Base-by-base conservation (phyloP, 163 green algal genomes). In the Botryococcus braunii region DNA sequence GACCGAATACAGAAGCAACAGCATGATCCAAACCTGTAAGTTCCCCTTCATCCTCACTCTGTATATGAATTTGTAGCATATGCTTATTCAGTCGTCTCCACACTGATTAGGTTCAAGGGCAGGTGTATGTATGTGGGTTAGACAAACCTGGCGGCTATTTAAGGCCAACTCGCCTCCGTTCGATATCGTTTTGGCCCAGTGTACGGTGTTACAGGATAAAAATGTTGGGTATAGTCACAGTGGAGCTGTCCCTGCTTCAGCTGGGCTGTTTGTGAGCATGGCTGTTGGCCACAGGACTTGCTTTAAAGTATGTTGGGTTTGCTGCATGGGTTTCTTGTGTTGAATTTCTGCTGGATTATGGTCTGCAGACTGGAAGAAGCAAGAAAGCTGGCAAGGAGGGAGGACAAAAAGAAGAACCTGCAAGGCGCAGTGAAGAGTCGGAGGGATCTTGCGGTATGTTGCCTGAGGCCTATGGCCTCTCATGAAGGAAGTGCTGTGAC, bases 1-100 rank as follows among this genome's bases (percentile, higher is more conserved):
- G 78, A 92, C 41, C 85, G 87, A 35, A 90, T 96, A 36, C 79
- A 71, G 6, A 87, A 88, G 74, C 73, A 82, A 31, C 60, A 75
- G 62, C 69, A 89, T n/a, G 79, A 89, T 36, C 78, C 80, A 7
- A 64, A 82, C 25, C 62, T 76, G 77, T 86, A 35, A 69, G 77
- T 32, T 38, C 13, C 17, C 46, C 13, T 55, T n/a, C 46, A 55
- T 13, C 17, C 46, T 55, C 17, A 21, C 17, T 27, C 21, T 55
- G 46, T 21, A 13, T 27, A 55, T 27, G 13, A 13, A 55, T 13
- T 21, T 55, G 46, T 21, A 55, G 46, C 46, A 13, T 21, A 13
- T 55, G 46, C 21, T 21, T 55, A 27, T 55, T 13, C 46, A 55
- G 46, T 13, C 13, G 17, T 55, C 13, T 13, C 46, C 46, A 27